These are phyloP conservation scores for Physcomitrellopsis africana DNA, from an alignment of 225 moss, liverwort and hornwort genomes.

Conservation along the genomic window DNA sequence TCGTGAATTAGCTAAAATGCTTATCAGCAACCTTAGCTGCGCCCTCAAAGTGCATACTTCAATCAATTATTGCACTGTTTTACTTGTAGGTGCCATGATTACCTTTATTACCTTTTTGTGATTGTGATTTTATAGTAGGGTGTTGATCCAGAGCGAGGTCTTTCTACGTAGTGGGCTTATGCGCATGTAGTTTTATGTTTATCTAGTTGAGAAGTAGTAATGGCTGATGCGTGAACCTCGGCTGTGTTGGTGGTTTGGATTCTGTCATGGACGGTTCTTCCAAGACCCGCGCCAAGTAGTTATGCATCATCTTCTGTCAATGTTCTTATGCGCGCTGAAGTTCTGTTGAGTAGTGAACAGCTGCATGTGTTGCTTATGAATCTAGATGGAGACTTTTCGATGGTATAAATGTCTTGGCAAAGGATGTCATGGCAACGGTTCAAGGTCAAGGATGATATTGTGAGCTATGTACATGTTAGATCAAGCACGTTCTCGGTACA, in stretches of 20 bases:
- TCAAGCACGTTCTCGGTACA: too few species aligned
- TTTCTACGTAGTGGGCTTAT: conserved; percentile 14
- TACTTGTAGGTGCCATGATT: conserved; percentile 23
- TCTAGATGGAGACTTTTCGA: too few species aligned
- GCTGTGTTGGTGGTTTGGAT: conserved; percentile 8
- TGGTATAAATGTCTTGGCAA: too few species aligned
- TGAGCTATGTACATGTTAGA: too few species aligned
- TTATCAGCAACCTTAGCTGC: conserved; percentile 7
- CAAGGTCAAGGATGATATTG: too few species aligned
- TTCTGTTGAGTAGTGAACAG: too few species aligned
- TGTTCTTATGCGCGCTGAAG: too few species aligned
- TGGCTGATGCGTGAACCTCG: conserved; percentile 2
- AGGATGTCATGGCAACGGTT: too few species aligned
- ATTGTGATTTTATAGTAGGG: conserved; percentile 10
- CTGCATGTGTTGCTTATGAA: too few species aligned
- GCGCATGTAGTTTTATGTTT: neutral
- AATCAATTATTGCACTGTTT: conserved; percentile 21
- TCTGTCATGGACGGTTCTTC: conserved; percentile 17
- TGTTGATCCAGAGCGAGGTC: conserved; percentile 14
- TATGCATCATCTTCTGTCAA: too few species aligned
- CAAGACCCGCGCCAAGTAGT: neutral
- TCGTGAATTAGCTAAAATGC: conserved; percentile 30
- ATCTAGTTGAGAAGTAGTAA: conserved; percentile 11
- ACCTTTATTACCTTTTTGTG: conserved; percentile 21
- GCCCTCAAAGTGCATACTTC: conserved; percentile 16